These are phyloP conservation scores for Waltergamsia citrina DNA, from an alignment of 2,329 filamentous ascomycete genomes.

Conservation along the genomic window DNA sequence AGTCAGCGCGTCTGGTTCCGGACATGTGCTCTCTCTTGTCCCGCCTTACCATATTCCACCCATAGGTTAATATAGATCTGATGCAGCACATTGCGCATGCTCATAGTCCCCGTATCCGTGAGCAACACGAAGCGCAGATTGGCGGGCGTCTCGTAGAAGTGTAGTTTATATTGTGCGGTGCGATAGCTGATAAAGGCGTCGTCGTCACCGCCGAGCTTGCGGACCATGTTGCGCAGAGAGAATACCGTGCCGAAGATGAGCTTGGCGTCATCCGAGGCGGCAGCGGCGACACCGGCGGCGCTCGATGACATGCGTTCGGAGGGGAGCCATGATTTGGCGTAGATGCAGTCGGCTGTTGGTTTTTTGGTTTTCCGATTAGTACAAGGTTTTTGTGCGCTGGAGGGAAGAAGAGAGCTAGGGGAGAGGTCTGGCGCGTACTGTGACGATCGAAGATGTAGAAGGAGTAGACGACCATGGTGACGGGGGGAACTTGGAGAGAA, in stretches of 20 bases:
- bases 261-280: slow-evolving; percentile 75
- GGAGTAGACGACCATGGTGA: slow-evolving; percentile 82
- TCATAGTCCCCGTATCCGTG: slow-evolving; percentile 80
- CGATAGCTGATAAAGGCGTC: slow-evolving; percentile 93
- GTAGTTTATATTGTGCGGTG: slow-evolving; percentile 92
- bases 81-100: slow-evolving; percentile 88
- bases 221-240: slow-evolving; percentile 91
- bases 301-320: slow-evolving; percentile 24
- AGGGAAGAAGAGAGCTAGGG: neutral
- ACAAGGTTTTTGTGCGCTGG: no score
- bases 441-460: slow-evolving; percentile 99
- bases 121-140: slow-evolving; percentile 95
- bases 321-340: slow-evolving; percentile 76
- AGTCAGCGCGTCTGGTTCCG: neutral
- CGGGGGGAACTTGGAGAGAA: no score
- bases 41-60: slow-evolving; percentile 70
- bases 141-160: slow-evolving; percentile 97
- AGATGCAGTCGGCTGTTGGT: slow-evolving; percentile 83
- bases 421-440: slow-evolving; percentile 47
- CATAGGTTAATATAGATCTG: slow-evolving; percentile 98
- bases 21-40: neutral
- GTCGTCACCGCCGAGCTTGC: slow-evolving; percentile 87
- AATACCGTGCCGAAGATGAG: slow-evolving; percentile 96
- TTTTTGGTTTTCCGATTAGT: neutral
- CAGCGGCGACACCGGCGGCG: slow-evolving; percentile 13